Percentiles rank a stretch among this genome's conserved stretches.
phyloP scores from a whole-genome alignment of 73 alveolate genomes.

The Symbiodinium natans region DNA sequence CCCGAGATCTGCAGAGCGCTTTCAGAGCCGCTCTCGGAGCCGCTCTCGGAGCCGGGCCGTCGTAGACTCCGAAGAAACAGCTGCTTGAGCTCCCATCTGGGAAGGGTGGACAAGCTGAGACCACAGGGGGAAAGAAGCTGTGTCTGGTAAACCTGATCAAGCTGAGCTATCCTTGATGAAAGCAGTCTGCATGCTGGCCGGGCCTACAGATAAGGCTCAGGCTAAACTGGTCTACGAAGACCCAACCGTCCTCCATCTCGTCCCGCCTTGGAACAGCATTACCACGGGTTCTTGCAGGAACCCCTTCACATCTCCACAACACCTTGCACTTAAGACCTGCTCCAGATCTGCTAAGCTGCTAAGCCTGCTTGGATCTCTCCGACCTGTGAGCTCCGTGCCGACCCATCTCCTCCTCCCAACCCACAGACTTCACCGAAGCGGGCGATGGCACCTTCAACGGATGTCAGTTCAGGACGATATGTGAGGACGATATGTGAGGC shows the following conservation, averaged over 20 bases:
- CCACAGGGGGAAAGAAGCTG: too few species aligned
- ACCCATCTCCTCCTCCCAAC: constrained; percentile 83
- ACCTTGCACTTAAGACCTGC: too few species aligned
- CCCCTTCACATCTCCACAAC: neutral
- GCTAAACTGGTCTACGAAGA: constrained; percentile 52
- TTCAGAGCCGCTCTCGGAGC: too few species aligned
- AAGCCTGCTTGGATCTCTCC: neutral
- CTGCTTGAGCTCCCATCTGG: constrained; percentile 45
- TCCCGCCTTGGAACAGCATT: constrained; percentile 14
- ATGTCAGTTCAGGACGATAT: neutral
- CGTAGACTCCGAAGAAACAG: constrained; percentile 81
- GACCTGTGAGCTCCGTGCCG: neutral
- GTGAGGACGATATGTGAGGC: too few species aligned
- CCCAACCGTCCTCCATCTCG: constrained; percentile 89
- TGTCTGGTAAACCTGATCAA: too few species aligned
- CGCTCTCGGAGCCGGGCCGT: constrained; percentile 10
- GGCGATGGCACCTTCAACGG: constrained; percentile 34
- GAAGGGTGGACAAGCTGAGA: too few species aligned
- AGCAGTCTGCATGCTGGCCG: too few species aligned
- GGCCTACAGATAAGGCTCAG: neutral
- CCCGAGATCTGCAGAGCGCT: too few species aligned
- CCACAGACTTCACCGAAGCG: constrained; percentile 16
- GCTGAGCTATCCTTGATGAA: too few species aligned
- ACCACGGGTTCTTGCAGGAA: neutral
- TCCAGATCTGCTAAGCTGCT: too few species aligned